phyloP scores from a whole-genome alignment of 164 flowering plant species.

The Sextonia rubra region DNA sequence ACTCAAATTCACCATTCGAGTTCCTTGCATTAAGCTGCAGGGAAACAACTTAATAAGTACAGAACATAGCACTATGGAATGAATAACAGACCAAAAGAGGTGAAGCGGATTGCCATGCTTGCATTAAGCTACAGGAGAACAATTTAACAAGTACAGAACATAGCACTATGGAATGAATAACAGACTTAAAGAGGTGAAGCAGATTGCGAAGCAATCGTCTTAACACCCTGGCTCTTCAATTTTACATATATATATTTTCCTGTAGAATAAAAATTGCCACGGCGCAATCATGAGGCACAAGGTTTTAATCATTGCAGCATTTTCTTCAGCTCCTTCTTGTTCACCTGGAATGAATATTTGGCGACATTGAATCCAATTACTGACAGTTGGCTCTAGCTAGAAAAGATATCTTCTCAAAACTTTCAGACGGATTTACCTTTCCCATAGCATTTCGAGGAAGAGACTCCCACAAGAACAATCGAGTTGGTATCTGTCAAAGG shows the following conservation, averaged over 20 bases:
- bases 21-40: no score
- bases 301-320: constrained; percentile 4
- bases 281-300: neutral
- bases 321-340: constrained; percentile 43
- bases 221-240: neutral
- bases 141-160: no score
- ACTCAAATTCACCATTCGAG: no score
- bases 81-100: no score
- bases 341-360: constrained; percentile 42
- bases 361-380: neutral
- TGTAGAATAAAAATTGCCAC: neutral
- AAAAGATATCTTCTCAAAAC: neutral
- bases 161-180: no score
- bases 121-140: no score
- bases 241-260: neutral
- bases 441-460: constrained; percentile 98
- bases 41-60: no score
- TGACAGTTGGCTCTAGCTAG: neutral
- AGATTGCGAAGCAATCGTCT: neutral
- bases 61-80: no score
- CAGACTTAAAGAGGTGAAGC: no score
- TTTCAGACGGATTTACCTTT: constrained; percentile 43
- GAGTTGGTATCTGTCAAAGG: constrained; percentile 66
- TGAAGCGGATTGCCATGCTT: no score
- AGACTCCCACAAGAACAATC: constrained; percentile 67